phyloP scores from a whole-genome alignment of 2,329 filamentous ascomycete species.

The Phialocephala subalpina region DNA sequence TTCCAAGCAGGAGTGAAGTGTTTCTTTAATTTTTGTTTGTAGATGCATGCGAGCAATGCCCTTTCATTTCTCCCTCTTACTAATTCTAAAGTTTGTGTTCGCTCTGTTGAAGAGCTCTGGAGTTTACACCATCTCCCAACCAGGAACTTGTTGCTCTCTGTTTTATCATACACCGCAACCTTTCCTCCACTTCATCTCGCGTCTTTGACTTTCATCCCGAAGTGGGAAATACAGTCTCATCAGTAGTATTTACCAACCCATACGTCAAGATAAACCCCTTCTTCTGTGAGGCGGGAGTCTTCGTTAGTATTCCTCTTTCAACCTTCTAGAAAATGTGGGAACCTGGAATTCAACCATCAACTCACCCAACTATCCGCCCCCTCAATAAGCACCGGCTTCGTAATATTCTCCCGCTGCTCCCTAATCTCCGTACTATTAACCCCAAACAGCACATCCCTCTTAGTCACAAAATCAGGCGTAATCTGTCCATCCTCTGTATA shows the following conservation, averaged over 20 bases:
- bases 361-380: constrained; percentile 6
- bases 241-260: not conserved
- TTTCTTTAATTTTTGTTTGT: too few relatives aligned
- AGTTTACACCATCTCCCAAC: too few relatives aligned
- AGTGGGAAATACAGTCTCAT: not conserved
- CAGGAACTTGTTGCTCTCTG: not conserved
- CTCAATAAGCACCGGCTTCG: not conserved
- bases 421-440: constrained; percentile 3
- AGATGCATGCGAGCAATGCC: too few relatives aligned
- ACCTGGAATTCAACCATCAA: too few relatives aligned
- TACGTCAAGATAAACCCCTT: not conserved
- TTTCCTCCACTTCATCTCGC: not conserved
- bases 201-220: not conserved
- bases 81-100: too few relatives aligned
- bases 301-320: not conserved
- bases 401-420: not conserved
- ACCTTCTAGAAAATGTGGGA: not conserved
- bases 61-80: too few relatives aligned
- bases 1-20: too few relatives aligned
- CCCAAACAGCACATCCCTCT: not conserved
- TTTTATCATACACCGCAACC: not conserved
- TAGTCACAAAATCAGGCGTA: not conserved
- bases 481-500: constrained; percentile 1
- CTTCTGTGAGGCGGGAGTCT: not conserved
- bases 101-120: too few relatives aligned